phyloP scores from a whole-genome alignment of 768 basidiomycete genomes.

The Suillus clintonianus region DNA sequence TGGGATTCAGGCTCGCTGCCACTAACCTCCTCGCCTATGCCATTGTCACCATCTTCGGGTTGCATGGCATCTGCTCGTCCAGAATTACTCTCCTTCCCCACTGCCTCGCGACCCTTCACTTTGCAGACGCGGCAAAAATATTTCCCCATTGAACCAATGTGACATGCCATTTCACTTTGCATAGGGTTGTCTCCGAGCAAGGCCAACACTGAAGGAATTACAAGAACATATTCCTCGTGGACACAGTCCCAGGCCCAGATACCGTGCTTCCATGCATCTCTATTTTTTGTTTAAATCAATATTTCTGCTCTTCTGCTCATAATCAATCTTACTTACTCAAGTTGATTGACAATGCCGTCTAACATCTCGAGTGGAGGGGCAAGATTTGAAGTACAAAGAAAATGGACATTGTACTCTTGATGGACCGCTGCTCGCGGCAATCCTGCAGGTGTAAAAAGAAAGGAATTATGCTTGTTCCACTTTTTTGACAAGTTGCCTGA shows the following conservation, averaged over 20 bases:
- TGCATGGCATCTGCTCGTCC: not conserved
- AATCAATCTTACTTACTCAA: constrained; percentile 15
- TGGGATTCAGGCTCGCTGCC: not conserved
- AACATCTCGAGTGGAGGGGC: constrained; percentile 26
- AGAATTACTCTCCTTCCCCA: not conserved
- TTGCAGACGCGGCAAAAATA: constrained; percentile 25
- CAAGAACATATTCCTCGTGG: constrained; percentile 14
- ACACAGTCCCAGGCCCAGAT: constrained; percentile 19
- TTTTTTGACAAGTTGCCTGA: constrained; percentile 29
- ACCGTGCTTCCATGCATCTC: constrained; percentile 14
- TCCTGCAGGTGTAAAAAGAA: constrained; percentile 27
- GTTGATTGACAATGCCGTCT: constrained; percentile 16
- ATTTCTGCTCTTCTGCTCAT: not conserved
- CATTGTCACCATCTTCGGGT: not conserved
- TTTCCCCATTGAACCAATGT: constrained; percentile 23
- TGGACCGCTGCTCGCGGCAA: constrained; percentile 10
- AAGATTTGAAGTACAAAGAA: too few species aligned
- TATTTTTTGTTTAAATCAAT: too few species aligned
- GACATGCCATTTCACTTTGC: constrained; percentile 29
- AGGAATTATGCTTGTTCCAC: constrained; percentile 32
- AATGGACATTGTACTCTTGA: constrained; percentile 13
- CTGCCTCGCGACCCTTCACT: constrained; percentile 3
- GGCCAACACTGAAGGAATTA: constrained; percentile 17
- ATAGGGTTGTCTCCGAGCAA: constrained; percentile 27
- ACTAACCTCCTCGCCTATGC: not conserved